Conservation (phyloP, 148 eudicot species). For the Cornus suecica region DNA sequence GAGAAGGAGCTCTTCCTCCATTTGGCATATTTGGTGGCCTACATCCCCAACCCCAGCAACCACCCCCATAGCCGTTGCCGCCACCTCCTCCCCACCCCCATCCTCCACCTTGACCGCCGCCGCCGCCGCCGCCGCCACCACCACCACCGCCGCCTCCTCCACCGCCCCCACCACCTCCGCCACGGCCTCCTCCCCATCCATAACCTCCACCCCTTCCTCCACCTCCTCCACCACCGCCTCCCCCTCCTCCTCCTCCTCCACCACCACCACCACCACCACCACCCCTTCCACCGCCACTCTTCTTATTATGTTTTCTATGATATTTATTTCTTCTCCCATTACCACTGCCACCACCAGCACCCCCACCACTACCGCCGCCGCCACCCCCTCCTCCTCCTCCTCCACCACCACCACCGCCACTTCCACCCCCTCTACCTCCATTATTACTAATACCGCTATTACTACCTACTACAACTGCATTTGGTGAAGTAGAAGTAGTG, state of each 20-base stretch:
- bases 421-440: background rate
- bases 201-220: conserved; percentile 10
- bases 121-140: conserved; percentile 6
- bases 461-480: background rate
- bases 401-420: background rate
- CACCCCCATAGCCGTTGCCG: background rate
- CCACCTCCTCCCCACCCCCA: conserved; percentile 14
- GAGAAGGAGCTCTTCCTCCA: background rate
- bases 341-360: background rate
- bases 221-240: background rate
- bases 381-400: background rate
- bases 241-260: background rate
- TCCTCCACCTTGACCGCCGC: conserved; percentile 7
- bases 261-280: background rate
- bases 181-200: conserved; percentile 9
- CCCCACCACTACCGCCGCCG: background rate
- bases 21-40: background rate
- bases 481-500: background rate
- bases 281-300: background rate
- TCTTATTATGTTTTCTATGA: background rate
- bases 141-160: background rate
- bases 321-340: background rate
- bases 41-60: conserved; percentile 14
- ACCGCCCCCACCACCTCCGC: background rate
- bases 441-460: background rate